phyloP scores from a whole-genome alignment of 768 basidiomycete genomes.

The Cyclocybe aegerita region DNA sequence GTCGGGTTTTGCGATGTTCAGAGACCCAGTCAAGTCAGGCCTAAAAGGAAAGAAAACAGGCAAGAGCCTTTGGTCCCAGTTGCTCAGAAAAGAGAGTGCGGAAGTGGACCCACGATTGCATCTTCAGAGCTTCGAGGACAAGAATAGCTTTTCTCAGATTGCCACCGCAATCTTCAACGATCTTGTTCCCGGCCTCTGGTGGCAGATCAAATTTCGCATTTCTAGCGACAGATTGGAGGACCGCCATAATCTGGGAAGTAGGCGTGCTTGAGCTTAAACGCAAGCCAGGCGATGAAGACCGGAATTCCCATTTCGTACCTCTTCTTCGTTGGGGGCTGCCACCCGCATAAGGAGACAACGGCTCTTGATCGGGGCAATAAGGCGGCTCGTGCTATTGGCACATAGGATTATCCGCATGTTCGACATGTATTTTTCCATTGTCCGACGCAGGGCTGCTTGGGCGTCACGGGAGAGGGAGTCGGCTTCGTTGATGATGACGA shows the following conservation, averaged over 20 bases:
- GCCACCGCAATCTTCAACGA: slow-evolving; percentile 79
- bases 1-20: slow-evolving; percentile 94
- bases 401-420: slow-evolving; percentile 97
- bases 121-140: slow-evolving; percentile 92
- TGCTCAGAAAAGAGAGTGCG: not conserved
- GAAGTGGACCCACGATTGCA: slow-evolving; percentile 76
- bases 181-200: slow-evolving; percentile 67
- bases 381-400: slow-evolving; percentile 90
- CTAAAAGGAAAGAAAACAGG: slow-evolving; percentile 33
- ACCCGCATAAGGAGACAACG: slow-evolving; percentile 93
- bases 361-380: slow-evolving; percentile 96
- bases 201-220: slow-evolving; percentile 84
- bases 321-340: slow-evolving; percentile 76
- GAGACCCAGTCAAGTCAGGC: slow-evolving; percentile 77
- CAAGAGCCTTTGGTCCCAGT: not conserved
- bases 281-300: slow-evolving; percentile 2
- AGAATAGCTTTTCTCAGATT: slow-evolving; percentile 95
- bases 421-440: slow-evolving; percentile 99
- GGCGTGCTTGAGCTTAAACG: not conserved
- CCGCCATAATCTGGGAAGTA: slow-evolving; percentile 67
- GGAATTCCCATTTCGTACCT: slow-evolving; percentile 44
- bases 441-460: slow-evolving; percentile 93
- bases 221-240: slow-evolving; percentile 77
- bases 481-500: slow-evolving; percentile 98
- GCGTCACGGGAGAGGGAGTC: slow-evolving; percentile 94